phyloP scores from a whole-genome alignment of 1,139 yeast genomes.

The Saccharomyces pastorianus region DNA sequence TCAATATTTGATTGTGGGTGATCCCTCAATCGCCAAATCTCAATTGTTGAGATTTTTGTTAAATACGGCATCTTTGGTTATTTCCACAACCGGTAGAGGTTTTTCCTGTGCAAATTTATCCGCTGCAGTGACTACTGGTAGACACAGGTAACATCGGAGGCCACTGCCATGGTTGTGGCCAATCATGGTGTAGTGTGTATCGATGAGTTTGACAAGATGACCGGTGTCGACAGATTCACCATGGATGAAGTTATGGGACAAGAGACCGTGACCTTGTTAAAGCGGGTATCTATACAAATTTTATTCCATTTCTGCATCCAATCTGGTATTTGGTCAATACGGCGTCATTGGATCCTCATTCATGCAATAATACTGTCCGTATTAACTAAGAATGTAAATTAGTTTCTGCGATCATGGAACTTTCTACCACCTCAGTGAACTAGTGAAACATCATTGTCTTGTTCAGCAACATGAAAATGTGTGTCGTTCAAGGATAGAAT shows the following conservation, averaged over 20 bases:
- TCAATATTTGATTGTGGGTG: slow-evolving; percentile 96
- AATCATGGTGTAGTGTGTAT: slow-evolving; percentile 96
- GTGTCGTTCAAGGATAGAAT: too few species aligned
- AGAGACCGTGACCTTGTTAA: slow-evolving; percentile 98
- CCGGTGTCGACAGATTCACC: slow-evolving; percentile 92
- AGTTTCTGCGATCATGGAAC: too few species aligned
- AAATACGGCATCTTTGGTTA: slow-evolving; percentile 90
- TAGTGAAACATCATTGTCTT: too few species aligned
- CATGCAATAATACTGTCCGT: too few species aligned
- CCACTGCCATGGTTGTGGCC: slow-evolving; percentile 98
- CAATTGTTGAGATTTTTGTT: slow-evolving; percentile 89
- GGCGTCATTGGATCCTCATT: too few species aligned
- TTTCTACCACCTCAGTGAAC: too few species aligned
- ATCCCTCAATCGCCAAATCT: slow-evolving; percentile 96
- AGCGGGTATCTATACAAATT: slow-evolving; percentile 95
- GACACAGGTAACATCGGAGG: slow-evolving; percentile 94
- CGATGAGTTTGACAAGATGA: slow-evolving; percentile 97
- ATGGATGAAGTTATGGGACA: slow-evolving; percentile 99
- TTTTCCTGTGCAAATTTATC: slow-evolving; percentile 99
- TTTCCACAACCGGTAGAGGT: slow-evolving; percentile 98
- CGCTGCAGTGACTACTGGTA: slow-evolving; percentile 93
- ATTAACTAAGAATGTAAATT: too few species aligned
- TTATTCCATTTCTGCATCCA: slow-evolving; percentile 95
- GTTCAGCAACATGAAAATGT: too few species aligned
- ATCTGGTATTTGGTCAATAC: slow-evolving; percentile 94